Evolutionary conservation across 1,284 basidiomycete genomes (phyloP), one percentile per base, ranked within the genome.

Genomic region (Papiliotrema fonsecae): DNA sequence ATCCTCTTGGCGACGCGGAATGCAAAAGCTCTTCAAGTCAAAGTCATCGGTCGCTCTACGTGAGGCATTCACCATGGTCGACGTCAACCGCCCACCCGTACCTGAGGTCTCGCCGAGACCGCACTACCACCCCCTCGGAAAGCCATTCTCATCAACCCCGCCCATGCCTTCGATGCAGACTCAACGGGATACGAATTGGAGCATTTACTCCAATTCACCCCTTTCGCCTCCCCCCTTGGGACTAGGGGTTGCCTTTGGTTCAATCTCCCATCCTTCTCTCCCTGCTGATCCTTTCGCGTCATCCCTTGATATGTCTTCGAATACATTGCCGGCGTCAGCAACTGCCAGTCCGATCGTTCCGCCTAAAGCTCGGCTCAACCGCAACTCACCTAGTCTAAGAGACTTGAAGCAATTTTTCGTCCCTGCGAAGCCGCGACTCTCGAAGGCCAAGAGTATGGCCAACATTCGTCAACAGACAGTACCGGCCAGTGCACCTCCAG

Each of bases 21-120:
- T 71, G 54, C 57, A 64, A 31, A 63, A 64, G 42, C 53, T 71
- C 24, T 67, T 67, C 59, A 60, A 60, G 11, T 66, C 67, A n/a
- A 69, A 68, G 44, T 71, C 69, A 3, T 62, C 61, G 0, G 50
- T 52, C 5, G 57, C 58, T 6, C 51, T 71, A 26, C 56, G 65
- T 2, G 66, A 65, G 21, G 53, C 56, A 7, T 61, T 49, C 39
- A 35, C 45, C 14, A 35, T 31, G 47, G 30, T 54, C 45, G 40
- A 47, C 28, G 30, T 49, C n/a, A 48, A 48, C 24, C 45, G 53
- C 18, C 58, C 62, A 6, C 60, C 66, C 26, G 47, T 61, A 0
- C 61, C 64, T 2, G 27, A 56, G 7, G 10, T 14, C 21, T 44
- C 61, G 10, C 61, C 62, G 3, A 41, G 41, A 5, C 44, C 57